Evolutionary conservation across 2,329 filamentous ascomycete genomes (phyloP).

Genomic region (Gaeumannomyces sp.): DNA sequence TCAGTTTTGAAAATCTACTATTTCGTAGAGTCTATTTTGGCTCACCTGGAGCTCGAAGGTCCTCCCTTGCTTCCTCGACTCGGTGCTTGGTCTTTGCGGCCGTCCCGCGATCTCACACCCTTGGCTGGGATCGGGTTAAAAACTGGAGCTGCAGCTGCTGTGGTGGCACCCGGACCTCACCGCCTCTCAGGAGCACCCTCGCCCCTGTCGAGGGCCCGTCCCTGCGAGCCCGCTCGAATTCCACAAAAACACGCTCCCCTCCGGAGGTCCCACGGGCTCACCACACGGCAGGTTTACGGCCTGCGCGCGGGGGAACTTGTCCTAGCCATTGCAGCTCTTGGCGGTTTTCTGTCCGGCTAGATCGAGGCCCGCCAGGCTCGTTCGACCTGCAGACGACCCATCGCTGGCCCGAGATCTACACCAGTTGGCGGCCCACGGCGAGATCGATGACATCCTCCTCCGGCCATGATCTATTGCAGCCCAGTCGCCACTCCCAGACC

Average conservation of each 20-base stretch:
- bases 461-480: conserved; percentile 1
- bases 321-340: background rate
- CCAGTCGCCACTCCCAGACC: background rate
- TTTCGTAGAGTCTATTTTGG: background rate
- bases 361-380: background rate
- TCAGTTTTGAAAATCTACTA: background rate
- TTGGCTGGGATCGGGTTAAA: background rate
- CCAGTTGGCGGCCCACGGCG: background rate
- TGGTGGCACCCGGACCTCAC: background rate
- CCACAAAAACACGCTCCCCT: background rate
- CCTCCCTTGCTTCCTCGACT: background rate
- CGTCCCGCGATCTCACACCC: background rate
- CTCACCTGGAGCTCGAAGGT: background rate
- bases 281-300: background rate
- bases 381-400: background rate
- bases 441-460: background rate
- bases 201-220: background rate
- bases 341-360: background rate
- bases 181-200: conserved; percentile 1
- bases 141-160: background rate
- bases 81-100: background rate
- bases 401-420: background rate
- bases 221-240: background rate
- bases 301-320: background rate
- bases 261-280: background rate